Base-by-base conservation (phyloP, 1,284 basidiomycete species). In the Cystobasidium sp. region DNA sequence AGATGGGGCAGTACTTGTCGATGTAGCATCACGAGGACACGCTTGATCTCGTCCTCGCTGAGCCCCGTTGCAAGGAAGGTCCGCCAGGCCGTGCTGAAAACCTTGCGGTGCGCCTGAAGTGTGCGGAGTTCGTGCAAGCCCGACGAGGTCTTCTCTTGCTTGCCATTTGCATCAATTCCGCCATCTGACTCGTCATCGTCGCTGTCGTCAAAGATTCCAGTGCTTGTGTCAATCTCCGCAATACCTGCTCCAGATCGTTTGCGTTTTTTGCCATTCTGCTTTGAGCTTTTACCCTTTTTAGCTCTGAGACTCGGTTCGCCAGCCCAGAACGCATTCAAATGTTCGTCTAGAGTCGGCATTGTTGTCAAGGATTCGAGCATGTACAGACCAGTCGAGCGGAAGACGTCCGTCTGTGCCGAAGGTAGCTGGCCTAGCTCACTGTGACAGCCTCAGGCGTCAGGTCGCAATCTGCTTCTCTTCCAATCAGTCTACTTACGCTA, bases 261-360 rank as follows among this genome's bases (percentile, higher is more conserved):
- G 81, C 24, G 83, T 66, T 81, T 80, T 73, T 78, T 79, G 68
- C 75, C 68, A 7, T 63, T 70, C 65, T 79, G 78, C 31, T 68
- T 69, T 37, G 52, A 58, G 20, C 61, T 14, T 76, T 55, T 74
- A 47, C 51, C 75, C 67, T n/a, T 41, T 55, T 63, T 77, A 67
- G 69, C 59, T 55, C 84, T 80, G 20, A 41, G 24, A 10, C 31
- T 24, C 65, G 88, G 87, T 1, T 83, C 78, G 0, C 88, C 86
- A 58, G 97, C 85, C 88, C 92, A 94, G 87, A 94, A 98, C 22
- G 88, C 82, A 82, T 93, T 93, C 68, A 97, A 83, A 80, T 96
- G 93, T 0, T 86, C 84, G 16, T 86, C 80, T 43, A 88, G 84
- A 1, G 89, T 90, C 0, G 97, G 95, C 82, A 97, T 92, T 6